Evolutionary conservation across 352 stramenopile species (phyloP).

Genomic region (Pythium insidiosum): DNA sequence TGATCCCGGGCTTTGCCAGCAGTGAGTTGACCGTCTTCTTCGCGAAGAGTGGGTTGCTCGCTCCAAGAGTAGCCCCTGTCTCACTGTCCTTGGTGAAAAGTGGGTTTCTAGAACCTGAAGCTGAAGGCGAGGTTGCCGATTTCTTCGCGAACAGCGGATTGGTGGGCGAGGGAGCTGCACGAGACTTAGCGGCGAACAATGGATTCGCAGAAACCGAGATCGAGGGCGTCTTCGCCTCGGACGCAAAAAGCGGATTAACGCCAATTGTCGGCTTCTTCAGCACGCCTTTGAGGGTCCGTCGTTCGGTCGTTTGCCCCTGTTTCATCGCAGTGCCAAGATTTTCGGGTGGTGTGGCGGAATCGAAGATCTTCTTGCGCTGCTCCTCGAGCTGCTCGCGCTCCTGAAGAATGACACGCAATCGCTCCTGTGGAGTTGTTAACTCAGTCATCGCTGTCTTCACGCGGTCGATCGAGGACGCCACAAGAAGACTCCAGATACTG

Average conservation of each 20-base stretch:
- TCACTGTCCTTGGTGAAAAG: slow-evolving; percentile 5
- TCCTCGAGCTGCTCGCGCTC: slow-evolving; percentile 56
- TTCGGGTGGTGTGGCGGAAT: too few relatives aligned
- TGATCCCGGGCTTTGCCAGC: background rate
- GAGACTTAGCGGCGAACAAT: slow-evolving; percentile 1
- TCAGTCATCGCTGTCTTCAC: slow-evolving; percentile 40
- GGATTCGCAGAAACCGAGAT: too few relatives aligned
- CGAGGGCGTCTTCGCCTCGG: too few relatives aligned
- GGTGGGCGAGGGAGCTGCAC: background rate
- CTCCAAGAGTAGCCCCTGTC: background rate
- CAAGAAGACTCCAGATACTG: slow-evolving; percentile 63
- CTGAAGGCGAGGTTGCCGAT: too few relatives aligned
- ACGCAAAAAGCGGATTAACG: too few relatives aligned
- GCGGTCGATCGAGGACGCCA: slow-evolving; percentile 62
- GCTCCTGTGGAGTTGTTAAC: slow-evolving; percentile 36
- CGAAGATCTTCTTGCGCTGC: slow-evolving; percentile 38
- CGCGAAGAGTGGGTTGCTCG: slow-evolving; percentile 4
- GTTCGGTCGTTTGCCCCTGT: too few relatives aligned
- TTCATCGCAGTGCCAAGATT: too few relatives aligned
- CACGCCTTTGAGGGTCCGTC: slow-evolving; percentile 9
- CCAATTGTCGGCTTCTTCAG: slow-evolving; percentile 15
- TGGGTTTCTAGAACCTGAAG: slow-evolving; percentile 5
- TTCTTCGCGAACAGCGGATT: background rate
- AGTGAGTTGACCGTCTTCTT: slow-evolving; percentile 1
- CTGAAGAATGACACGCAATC: slow-evolving; percentile 45